A percentile compares a stretch with the other conserved stretches of the same genome.
Evolutionary conservation across 441 rosid species (phyloP).

Genomic region (Populus hybrid): DNA sequence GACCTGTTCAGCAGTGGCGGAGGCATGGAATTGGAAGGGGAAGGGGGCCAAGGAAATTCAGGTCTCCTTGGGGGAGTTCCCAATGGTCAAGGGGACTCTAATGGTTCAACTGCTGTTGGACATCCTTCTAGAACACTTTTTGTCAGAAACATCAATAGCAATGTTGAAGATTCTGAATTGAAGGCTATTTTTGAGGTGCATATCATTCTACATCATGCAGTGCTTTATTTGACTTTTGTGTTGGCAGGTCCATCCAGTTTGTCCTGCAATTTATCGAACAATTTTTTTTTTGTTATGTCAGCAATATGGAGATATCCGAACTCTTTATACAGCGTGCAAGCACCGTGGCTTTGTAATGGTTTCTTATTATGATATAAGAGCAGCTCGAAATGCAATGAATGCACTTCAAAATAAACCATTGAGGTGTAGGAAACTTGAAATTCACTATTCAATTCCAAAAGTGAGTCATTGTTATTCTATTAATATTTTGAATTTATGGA

Average conservation of each 20-base stretch:
- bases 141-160: constrained; percentile 58
- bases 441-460: constrained; percentile 57
- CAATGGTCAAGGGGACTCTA: constrained; percentile 22
- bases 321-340: constrained; percentile 59
- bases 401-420: constrained; percentile 47
- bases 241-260: background rate
- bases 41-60: constrained; percentile 26
- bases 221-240: constrained; percentile 3
- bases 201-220: background rate
- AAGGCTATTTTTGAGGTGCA: constrained; percentile 53
- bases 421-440: constrained; percentile 49
- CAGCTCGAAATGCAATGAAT: constrained; percentile 54
- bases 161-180: constrained; percentile 58
- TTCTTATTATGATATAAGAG: constrained; percentile 58
- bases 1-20: constrained; percentile 59
- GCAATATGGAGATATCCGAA: constrained; percentile 55
- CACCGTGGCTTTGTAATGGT: constrained; percentile 61
- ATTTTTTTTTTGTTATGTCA: constrained; percentile 22
- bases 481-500: background rate
- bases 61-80: constrained; percentile 19
- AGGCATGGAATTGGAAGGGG: constrained; percentile 74
- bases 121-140: constrained; percentile 62
- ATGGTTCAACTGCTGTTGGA: constrained; percentile 37
- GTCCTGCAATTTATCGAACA: constrained; percentile 6
- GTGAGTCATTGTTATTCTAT: constrained; percentile 19